These are phyloP conservation scores for Claviceps sp. DNA, from an alignment of 2,329 filamentous ascomycete species.

Conservation along the genomic window DNA sequence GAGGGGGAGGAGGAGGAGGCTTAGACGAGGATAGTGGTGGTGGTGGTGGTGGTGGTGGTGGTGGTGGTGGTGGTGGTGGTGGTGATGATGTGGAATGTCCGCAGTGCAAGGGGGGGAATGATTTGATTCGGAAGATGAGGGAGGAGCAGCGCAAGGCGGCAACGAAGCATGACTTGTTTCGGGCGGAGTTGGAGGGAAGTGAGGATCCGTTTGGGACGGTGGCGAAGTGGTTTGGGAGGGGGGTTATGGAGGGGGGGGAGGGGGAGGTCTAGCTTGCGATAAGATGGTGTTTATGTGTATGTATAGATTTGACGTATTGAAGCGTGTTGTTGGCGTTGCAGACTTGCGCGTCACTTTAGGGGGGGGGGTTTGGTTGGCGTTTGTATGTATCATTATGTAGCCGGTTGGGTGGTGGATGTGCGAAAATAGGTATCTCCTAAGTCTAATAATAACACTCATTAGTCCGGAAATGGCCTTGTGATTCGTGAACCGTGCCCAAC, in stretches of 20 bases:
- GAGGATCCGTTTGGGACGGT: conserved; percentile 81
- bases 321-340: too few species aligned
- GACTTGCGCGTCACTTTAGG: too few species aligned
- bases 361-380: too few species aligned
- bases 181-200: conserved; percentile 61
- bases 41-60: conserved; percentile 46
- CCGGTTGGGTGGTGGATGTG: too few species aligned
- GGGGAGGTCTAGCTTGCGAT: too few species aligned
- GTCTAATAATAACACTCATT: too few species aligned
- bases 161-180: conserved; percentile 79
- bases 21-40: conserved; percentile 22
- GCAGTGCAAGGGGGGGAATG: conserved; percentile 69
- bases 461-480: too few species aligned
- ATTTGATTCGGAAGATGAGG: conserved; percentile 77
- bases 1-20: conserved; percentile 20
- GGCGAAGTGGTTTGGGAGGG: conserved; percentile 87
- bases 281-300: too few species aligned
- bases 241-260: conserved; percentile 58
- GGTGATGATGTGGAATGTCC: conserved; percentile 69
- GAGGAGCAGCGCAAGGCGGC: conserved; percentile 77
- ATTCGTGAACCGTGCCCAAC: too few species aligned
- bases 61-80: conserved; percentile 44
- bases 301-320: too few species aligned
- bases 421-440: too few species aligned
- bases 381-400: too few species aligned